phyloP scores from a whole-genome alignment of 305 asterid genomes.

The Fraxinus ornus region DNA sequence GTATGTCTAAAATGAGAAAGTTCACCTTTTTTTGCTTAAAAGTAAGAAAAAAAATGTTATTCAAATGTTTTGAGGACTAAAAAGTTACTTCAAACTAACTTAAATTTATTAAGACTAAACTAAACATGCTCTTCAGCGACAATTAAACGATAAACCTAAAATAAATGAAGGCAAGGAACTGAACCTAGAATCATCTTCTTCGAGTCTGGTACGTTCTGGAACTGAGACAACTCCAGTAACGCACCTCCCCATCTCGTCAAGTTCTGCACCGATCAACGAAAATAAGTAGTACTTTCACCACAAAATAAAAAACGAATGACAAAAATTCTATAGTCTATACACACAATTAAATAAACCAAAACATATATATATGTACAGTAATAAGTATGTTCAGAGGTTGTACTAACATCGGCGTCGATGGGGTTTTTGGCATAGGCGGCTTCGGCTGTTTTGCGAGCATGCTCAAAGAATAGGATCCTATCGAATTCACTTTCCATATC shows the following conservation, averaged over 20 bases:
- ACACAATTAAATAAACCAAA: not conserved
- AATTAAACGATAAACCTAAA: not conserved
- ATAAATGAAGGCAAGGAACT: not conserved
- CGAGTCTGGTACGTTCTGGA: slow-evolving; percentile 70
- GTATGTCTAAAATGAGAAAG: not conserved
- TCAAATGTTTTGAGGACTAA: not conserved
- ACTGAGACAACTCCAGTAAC: slow-evolving; percentile 81
- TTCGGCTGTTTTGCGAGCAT: slow-evolving; percentile 79
- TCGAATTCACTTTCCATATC: slow-evolving; percentile 83
- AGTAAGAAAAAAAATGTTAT: not conserved
- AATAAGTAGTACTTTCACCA: not conserved
- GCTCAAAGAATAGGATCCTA: slow-evolving; percentile 82
- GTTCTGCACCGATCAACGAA: slow-evolving; percentile 47
- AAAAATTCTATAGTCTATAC: too few relatives aligned
- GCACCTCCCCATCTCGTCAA: slow-evolving; percentile 95
- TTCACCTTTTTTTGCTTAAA: not conserved
- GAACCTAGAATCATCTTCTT: slow-evolving; percentile 72
- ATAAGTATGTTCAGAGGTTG: not conserved
- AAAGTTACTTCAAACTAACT: not conserved
- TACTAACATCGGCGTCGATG: slow-evolving; percentile 71
- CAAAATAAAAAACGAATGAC: not conserved
- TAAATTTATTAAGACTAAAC: not conserved
- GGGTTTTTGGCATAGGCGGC: slow-evolving; percentile 68
- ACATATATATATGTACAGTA: not conserved
- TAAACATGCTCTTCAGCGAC: not conserved